Evolutionary conservation across 805 yeast species (phyloP).

Genomic region (Candida saitoana): DNA sequence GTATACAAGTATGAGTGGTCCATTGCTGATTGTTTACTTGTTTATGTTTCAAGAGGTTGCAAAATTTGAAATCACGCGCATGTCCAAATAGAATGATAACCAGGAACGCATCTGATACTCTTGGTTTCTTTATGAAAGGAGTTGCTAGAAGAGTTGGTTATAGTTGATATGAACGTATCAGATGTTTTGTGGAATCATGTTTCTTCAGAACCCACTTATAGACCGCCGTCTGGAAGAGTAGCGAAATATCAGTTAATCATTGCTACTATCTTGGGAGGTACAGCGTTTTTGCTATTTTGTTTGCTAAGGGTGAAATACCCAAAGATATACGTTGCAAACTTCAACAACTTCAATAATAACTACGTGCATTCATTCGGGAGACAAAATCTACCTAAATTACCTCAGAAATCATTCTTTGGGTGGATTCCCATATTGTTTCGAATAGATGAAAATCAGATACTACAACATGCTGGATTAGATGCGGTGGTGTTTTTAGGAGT

Average conservation of each 20-base stretch:
- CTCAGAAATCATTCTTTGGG: constrained; percentile 59
- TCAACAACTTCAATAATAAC: constrained; percentile 42
- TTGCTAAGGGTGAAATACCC: constrained; percentile 71
- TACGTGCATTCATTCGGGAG: constrained; percentile 42
- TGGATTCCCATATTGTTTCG: constrained; percentile 71
- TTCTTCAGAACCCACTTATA: constrained; percentile 8
- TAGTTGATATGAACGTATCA: neutral
- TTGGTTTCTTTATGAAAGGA: neutral
- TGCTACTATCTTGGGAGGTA: constrained; percentile 62
- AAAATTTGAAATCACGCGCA: too few species aligned
- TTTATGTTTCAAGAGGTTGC: neutral
- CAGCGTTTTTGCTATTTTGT: constrained; percentile 68
- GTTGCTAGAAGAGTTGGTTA: neutral
- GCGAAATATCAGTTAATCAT: constrained; percentile 74
- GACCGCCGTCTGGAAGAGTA: constrained; percentile 42
- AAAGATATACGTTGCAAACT: constrained; percentile 78
- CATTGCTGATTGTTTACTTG: constrained; percentile 3
- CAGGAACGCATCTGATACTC: too few species aligned
- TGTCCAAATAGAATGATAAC: too few species aligned
- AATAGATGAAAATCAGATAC: constrained; percentile 69
- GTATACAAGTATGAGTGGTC: constrained; percentile 25
- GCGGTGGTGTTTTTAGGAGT: constrained; percentile 90
- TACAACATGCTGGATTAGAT: constrained; percentile 90
- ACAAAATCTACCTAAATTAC: constrained; percentile 55
- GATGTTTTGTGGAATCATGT: neutral